Evolutionary conservation across 2,329 filamentous ascomycete genomes (phyloP).

Genomic region (Aspergillus phoenicis): DNA sequence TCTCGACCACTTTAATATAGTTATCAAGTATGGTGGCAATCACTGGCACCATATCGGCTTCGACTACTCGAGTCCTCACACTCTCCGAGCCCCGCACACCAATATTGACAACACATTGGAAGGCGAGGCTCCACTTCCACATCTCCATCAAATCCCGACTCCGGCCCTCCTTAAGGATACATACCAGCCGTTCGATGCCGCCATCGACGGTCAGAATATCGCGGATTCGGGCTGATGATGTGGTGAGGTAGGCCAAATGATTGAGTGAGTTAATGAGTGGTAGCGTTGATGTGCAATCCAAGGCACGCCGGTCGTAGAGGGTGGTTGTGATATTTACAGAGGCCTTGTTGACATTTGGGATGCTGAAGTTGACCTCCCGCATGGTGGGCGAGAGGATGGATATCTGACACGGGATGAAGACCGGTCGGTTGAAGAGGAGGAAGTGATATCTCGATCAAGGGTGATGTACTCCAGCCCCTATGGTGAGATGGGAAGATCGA

Average conservation of each 20-base stretch:
- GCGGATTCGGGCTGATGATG: conserved; percentile 93
- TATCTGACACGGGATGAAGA: not conserved
- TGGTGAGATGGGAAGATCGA: conserved; percentile 16
- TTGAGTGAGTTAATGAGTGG: conserved; percentile 99
- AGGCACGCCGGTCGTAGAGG: conserved; percentile 92
- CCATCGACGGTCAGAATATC: conserved; percentile 99
- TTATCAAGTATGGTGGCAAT: conserved; percentile 98
- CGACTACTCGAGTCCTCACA: conserved; percentile 91
- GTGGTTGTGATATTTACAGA: conserved; percentile 98
- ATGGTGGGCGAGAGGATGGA: conserved; percentile 61
- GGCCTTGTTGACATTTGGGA: conserved; percentile 98
- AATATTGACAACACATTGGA: conserved; percentile 99
- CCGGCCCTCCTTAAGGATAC: conserved; percentile 94
- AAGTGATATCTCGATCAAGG: conserved; percentile 11
- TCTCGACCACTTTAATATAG: conserved; percentile 95
- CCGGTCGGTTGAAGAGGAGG: conserved; percentile 6
- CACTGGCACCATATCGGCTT: conserved; percentile 98
- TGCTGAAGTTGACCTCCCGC: conserved; percentile 99
- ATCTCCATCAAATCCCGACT: conserved; percentile 99
- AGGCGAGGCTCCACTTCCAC: conserved; percentile 99
- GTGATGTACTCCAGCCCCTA: not conserved
- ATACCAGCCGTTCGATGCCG: conserved; percentile 92
- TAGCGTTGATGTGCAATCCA: conserved; percentile 96
- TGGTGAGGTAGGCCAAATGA: conserved; percentile 96
- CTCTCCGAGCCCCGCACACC: conserved; percentile 92